Evolutionary conservation across 345 rosid genomes (phyloP).

Genomic region (Clausena lansium): DNA sequence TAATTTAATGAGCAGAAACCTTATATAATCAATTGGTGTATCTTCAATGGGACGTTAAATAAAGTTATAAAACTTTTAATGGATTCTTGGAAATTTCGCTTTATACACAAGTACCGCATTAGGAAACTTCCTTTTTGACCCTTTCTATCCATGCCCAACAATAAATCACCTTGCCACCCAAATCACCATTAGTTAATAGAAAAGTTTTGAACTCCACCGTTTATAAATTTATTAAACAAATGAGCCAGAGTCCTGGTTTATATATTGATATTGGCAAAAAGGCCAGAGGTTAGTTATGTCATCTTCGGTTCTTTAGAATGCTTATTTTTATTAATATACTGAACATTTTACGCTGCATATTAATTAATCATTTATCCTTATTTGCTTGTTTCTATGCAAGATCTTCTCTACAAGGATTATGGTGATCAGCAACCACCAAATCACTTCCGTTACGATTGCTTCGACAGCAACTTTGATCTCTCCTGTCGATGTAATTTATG

Average conservation of each 20-base stretch:
- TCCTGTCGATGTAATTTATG: conserved; percentile 39
- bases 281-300: conserved; percentile 37
- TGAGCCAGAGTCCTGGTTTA: conserved; percentile 42
- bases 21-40: too few species aligned
- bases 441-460: conserved; percentile 27
- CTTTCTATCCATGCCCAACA: conserved; percentile 10
- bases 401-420: conserved; percentile 54
- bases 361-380: not conserved
- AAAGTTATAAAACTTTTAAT: not conserved
- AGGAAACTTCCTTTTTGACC: conserved; percentile 48
- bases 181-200: conserved; percentile 8
- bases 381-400: conserved; percentile 20
- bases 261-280: conserved; percentile 48
- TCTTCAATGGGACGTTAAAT: not conserved
- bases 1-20: too few species aligned
- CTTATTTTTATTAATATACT: not conserved
- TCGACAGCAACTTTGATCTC: conserved; percentile 44
- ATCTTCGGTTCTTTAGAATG: not conserved
- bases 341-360: not conserved
- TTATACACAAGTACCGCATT: conserved; percentile 4
- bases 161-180: conserved; percentile 23
- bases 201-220: not conserved
- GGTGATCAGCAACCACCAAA: conserved; percentile 32
- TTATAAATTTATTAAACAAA: conserved; percentile 10
- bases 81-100: conserved; percentile 44